These are phyloP conservation scores for Neckera pumila DNA, from an alignment of 225 moss, liverwort and hornwort species.

Conservation along the genomic window DNA sequence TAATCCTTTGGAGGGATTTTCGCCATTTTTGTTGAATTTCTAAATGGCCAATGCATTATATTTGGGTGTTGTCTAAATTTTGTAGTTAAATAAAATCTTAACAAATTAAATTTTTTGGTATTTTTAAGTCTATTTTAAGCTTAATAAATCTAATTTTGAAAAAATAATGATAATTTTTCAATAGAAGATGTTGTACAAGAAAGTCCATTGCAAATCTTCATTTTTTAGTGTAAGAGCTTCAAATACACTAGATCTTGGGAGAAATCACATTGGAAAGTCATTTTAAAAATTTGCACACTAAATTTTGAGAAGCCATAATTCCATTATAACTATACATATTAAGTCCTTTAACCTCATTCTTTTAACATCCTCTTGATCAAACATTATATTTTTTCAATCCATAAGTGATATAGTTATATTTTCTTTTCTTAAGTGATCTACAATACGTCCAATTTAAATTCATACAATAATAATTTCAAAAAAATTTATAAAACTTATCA, in stretches of 20 bases:
- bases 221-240: background rate
- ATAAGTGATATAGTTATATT: no score
- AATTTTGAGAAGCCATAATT: accelerated
- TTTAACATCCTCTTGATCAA: no score
- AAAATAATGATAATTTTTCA: background rate
- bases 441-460: no score
- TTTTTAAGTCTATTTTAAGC: background rate
- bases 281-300: background rate
- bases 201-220: background rate
- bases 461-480: no score
- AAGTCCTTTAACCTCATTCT: no score
- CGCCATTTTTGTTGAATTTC: background rate
- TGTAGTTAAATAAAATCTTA: background rate
- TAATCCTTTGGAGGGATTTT: background rate
- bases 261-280: background rate
- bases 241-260: background rate
- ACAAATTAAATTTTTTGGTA: accelerated
- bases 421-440: no score
- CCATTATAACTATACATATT: accelerated
- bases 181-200: background rate
- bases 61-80: background rate
- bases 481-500: no score
- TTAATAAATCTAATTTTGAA: background rate
- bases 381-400: no score
- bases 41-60: background rate